phyloP scores from a whole-genome alignment of 2,329 filamentous ascomycete genomes.

The Diaporthe destruens region DNA sequence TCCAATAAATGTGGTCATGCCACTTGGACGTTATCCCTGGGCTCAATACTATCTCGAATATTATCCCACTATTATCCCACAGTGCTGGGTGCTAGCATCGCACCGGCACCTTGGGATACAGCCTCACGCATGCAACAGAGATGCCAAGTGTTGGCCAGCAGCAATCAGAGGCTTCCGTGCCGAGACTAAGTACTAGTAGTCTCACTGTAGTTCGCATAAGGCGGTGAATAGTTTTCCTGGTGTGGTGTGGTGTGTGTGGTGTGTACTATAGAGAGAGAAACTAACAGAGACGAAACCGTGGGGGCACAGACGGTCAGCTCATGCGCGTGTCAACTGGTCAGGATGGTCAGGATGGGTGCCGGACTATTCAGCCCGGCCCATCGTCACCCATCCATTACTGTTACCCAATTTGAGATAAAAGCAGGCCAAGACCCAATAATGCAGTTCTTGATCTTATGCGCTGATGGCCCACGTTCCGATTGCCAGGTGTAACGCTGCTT shows the following conservation, averaged over 20 bases:
- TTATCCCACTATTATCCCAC: background rate
- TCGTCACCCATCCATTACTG: no score
- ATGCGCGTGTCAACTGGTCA: background rate
- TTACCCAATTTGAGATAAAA: background rate
- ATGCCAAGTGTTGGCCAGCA: background rate
- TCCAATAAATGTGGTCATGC: background rate
- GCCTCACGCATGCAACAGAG: background rate
- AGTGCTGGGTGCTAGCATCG: background rate
- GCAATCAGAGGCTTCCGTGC: background rate
- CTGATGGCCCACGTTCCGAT: background rate
- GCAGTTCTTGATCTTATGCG: no score
- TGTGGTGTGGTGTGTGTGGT: background rate
- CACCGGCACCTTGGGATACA: background rate
- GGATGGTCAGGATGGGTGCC: background rate
- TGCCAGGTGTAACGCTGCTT: slow-evolving; percentile 13
- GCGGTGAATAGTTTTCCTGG: slow-evolving; percentile 22
- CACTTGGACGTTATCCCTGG: background rate
- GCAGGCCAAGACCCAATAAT: background rate
- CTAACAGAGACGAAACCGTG: slow-evolving; percentile 27
- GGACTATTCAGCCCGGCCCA: background rate
- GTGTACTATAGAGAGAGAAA: background rate
- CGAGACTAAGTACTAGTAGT: slow-evolving; percentile 8
- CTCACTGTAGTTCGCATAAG: slow-evolving; percentile 16
- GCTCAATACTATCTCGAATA: background rate
- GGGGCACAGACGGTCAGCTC: slow-evolving; percentile 1